A percentile compares a stretch with the other conserved stretches of the same genome.
phyloP scores from a whole-genome alignment of 2,329 filamentous ascomycete species.

The Aspergillus sp. region DNA sequence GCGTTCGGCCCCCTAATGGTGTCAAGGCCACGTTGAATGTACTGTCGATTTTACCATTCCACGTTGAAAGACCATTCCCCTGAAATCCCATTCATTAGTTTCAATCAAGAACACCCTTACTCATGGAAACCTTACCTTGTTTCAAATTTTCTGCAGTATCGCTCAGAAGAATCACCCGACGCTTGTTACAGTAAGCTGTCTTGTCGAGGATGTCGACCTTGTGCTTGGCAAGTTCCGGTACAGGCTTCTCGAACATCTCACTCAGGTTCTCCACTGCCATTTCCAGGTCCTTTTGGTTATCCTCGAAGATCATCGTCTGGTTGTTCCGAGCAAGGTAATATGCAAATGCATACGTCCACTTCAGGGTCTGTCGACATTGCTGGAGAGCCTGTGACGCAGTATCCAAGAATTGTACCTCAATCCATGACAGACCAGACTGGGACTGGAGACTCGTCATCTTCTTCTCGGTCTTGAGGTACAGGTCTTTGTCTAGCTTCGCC shows the following conservation, averaged over 20 bases:
- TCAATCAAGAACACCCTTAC: not conserved
- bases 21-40: no score
- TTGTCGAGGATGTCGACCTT: slow-evolving; percentile 99
- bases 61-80: slow-evolving; percentile 46
- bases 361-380: slow-evolving; percentile 94
- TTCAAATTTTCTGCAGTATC: slow-evolving; percentile 91
- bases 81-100: slow-evolving; percentile 4
- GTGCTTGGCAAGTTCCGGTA: slow-evolving; percentile 74
- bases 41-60: slow-evolving; percentile 36
- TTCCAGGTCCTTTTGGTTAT: slow-evolving; percentile 97
- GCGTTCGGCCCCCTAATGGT: no score
- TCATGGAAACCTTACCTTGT: slow-evolving; percentile 58
- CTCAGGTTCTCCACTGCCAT: slow-evolving; percentile 94
- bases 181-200: slow-evolving; percentile 92
- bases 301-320: slow-evolving; percentile 92
- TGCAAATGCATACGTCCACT: slow-evolving; percentile 99
- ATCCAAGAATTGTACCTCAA: slow-evolving; percentile 95
- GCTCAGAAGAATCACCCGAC: slow-evolving; percentile 80
- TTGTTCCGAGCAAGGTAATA: slow-evolving; percentile 97
- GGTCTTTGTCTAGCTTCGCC: slow-evolving; percentile 91
- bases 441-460: slow-evolving; percentile 98
- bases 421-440: slow-evolving; percentile 95
- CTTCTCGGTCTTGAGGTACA: slow-evolving; percentile 93
- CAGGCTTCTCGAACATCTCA: slow-evolving; percentile 99
- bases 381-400: slow-evolving; percentile 89